Conservation (phyloP, 441 rosid genomes). For the Eugenia klotzschiana region DNA sequence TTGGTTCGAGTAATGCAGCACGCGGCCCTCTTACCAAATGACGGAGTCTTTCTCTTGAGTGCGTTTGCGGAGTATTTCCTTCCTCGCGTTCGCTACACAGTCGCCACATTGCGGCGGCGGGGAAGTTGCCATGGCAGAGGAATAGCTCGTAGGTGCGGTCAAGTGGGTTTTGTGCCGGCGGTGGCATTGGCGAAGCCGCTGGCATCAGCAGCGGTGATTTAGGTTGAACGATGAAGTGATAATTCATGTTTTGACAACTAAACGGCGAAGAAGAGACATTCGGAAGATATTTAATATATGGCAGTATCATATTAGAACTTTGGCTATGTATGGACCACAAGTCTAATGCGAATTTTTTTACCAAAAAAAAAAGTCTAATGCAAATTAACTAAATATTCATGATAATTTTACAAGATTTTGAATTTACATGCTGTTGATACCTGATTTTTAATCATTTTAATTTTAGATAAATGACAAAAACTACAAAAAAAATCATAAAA, state of each 20-base stretch:
- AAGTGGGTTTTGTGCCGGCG: background rate
- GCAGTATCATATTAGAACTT: too few species aligned
- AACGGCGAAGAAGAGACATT: background rate
- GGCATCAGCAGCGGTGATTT: too few species aligned
- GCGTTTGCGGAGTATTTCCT: background rate
- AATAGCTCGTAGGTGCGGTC: background rate
- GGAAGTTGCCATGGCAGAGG: background rate
- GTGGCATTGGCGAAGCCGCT: too few species aligned
- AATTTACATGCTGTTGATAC: background rate
- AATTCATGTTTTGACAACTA: background rate
- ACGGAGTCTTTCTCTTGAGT: background rate
- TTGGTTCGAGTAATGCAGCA: constrained; percentile 9
- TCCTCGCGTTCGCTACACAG: background rate
- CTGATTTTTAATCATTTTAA: too few species aligned
- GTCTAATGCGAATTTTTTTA: too few species aligned
- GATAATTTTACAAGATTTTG: background rate
- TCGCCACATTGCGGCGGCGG: background rate
- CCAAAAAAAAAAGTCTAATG: too few species aligned
- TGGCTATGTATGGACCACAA: too few species aligned
- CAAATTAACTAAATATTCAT: too few species aligned
- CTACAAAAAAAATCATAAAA: too few species aligned
- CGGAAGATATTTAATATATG: too few species aligned
- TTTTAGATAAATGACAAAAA: too few species aligned
- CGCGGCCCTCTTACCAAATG: constrained; percentile 5
- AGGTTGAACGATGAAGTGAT: too few species aligned